phyloP scores from a whole-genome alignment of 768 basidiomycete species.

The Mycena haematopus region DNA sequence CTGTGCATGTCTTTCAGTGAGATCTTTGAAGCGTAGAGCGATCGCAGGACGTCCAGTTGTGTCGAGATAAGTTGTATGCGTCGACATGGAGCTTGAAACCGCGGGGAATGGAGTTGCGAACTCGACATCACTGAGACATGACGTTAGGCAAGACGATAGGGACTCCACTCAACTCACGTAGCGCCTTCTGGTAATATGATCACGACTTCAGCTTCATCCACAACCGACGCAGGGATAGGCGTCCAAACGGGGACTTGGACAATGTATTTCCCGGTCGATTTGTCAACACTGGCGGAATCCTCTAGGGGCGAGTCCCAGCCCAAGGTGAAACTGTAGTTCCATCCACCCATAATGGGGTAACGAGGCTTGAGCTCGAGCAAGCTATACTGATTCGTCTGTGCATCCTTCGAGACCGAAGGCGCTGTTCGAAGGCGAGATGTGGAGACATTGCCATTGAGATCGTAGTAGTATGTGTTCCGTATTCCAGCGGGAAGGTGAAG shows the following conservation, averaged over 20 bases:
- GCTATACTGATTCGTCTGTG: slow-evolving; percentile 60
- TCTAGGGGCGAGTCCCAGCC: slow-evolving; percentile 91
- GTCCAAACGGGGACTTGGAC: slow-evolving; percentile 89
- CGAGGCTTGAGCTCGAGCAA: slow-evolving; percentile 85
- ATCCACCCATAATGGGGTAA: slow-evolving; percentile 93
- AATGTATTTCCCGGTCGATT: slow-evolving; percentile 66
- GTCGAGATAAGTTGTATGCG: slow-evolving; percentile 89
- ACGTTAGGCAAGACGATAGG: slow-evolving; percentile 13
- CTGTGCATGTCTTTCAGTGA: slow-evolving; percentile 82
- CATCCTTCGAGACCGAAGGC: slow-evolving; percentile 67
- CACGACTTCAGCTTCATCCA: slow-evolving; percentile 79
- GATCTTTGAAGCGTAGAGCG: slow-evolving; percentile 70
- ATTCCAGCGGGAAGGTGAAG: slow-evolving; percentile 86
- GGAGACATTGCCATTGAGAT: slow-evolving; percentile 94
- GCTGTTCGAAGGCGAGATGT: slow-evolving; percentile 83
- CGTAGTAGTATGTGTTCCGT: slow-evolving; percentile 86
- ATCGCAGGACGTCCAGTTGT: slow-evolving; percentile 86
- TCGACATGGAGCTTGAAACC: slow-evolving; percentile 62
- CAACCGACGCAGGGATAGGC: slow-evolving; percentile 76
- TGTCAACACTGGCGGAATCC: slow-evolving; percentile 74
- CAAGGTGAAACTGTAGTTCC: slow-evolving; percentile 95
- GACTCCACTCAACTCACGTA: slow-evolving; percentile 60
- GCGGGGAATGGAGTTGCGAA: slow-evolving; percentile 82
- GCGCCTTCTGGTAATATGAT: slow-evolving; percentile 96
- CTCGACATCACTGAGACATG: slow-evolving; percentile 69